Evolutionary conservation across 305 asterid genomes (phyloP), one percentile per base, ranked within the genome.

Genomic region (Fraxinus paxiana): DNA sequence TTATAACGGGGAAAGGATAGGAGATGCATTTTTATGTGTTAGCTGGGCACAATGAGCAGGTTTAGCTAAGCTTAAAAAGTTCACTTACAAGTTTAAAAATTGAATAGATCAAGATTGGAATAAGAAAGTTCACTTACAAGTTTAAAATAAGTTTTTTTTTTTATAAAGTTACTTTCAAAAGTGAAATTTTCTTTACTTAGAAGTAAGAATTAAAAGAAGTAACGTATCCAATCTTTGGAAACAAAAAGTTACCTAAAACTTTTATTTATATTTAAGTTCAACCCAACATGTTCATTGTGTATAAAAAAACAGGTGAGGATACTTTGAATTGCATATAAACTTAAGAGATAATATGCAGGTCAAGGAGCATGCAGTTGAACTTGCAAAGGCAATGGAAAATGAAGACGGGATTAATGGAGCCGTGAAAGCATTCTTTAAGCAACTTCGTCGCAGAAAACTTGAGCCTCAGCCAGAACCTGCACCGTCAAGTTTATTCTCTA

Each of bases 371-470:
- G 99, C 98, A 2, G 83, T 94, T 30, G 90, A 88, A 73, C 97
- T 94, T 79, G 93, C 98, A 30, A 92, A 92, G 88, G 97, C 91
- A 22, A 96, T 94, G 99, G 97, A 96, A 87, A 82, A 88, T 76
- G 99, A 96, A 90, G 99, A 96, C 34, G 98, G 99, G 46, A 97
- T 96, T 72, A 77, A 91, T 0, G 99, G 99, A 81, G 99, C 98
- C 5, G 99, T 96, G 75, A 94, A 87, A 74, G 97, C 98, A 22
- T 96, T 94, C 86, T 86, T 92, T 56, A 94, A 92, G 85, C 99
- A 96, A 80, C 92, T 90, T 78, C 95, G 96, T 0, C 81, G 82
- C 69, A 87, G 88, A 85, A 91, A 83, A 71, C 83, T 75, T 6
- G 96, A 90, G 43, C 56, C 87, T 0, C 90, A 91, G 33, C 75